Base-by-base conservation (phyloP, 768 basidiomycete species). In the Pleurotus ostreatus region DNA sequence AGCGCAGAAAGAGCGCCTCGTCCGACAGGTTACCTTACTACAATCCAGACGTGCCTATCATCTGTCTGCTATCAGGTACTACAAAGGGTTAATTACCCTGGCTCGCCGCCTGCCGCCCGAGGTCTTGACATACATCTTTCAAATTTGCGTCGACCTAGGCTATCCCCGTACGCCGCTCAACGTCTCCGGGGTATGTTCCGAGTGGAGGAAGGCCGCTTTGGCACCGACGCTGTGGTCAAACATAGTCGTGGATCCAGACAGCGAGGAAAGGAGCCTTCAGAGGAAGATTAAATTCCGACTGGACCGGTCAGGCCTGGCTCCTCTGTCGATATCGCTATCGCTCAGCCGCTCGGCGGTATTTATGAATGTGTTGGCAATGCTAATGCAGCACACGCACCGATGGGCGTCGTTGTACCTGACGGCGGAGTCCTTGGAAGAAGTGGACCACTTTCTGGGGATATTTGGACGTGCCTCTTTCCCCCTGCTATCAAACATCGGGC, bases 201-300 rank as follows among this genome's bases (percentile, higher is more conserved):
- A 76, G 49, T 87, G 85, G 85, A 74, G 83, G 55, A 74, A 71
- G 60, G 83, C 82, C 0, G 71, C 80, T 13, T 66, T 65, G 40
- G 69, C 71, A 38, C 81, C 83, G n/a, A 68, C 73, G 18, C 74
- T 83, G 20, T 86, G 84, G 85, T 81, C 82, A 3, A 71, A 77
- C 62, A 61, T 85, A 54, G 78, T 81, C 57, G 69, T 85, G 49
- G 73, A 82, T 57, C 51, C 51, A 22, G 15, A 25, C 39, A 69
- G 73, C 54, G 76, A 81, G 59, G 68, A 70, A 40, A 65, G 72
- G 16, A 65, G 79, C 56, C 72, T 77, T 37, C 66, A 67, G 55
- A 66, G 69, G 2, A 74, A 76, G 57, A 78, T 78, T 18, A 71
- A 63, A 15, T 70, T 79, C 53, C 85, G 82, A 82, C 74, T 86